phyloP scores from a whole-genome alignment of 768 basidiomycete genomes.

The Pleurotus pulmonarius region DNA sequence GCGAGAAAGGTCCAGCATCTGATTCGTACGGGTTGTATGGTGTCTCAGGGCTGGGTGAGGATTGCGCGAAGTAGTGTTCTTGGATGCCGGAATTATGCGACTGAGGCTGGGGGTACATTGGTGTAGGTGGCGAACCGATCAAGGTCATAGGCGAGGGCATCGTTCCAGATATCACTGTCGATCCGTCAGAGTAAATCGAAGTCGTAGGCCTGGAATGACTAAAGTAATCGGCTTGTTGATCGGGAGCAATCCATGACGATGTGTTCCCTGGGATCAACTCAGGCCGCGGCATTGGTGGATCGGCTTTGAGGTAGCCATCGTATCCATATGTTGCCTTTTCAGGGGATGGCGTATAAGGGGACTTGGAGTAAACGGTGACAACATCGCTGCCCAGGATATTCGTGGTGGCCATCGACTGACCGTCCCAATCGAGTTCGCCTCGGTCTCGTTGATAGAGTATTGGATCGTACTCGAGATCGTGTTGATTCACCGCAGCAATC shows the following conservation, averaged over 20 bases:
- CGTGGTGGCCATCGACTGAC: constrained; percentile 41
- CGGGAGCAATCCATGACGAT: neutral
- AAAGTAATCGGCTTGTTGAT: neutral
- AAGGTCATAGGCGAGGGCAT: neutral
- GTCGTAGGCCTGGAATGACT: neutral
- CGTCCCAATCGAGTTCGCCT: constrained; percentile 67
- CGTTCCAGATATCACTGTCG: neutral
- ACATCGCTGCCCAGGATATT: constrained; percentile 45
- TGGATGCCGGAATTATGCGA: too few relatives aligned
- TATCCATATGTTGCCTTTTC: neutral
- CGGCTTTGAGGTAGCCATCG: neutral
- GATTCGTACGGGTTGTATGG: too few relatives aligned
- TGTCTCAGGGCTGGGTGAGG: neutral
- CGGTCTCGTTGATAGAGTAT: constrained; percentile 53
- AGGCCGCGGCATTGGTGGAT: neutral
- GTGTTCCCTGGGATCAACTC: neutral
- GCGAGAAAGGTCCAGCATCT: too few relatives aligned
- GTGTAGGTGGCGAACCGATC: too few relatives aligned
- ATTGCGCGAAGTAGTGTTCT: neutral
- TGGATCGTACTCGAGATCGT: constrained; percentile 59
- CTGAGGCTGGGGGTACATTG: too few relatives aligned
- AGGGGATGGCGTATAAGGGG: constrained; percentile 13
- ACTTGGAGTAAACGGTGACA: constrained; percentile 36
- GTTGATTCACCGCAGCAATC: constrained; percentile 51
- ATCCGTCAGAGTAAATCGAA: constrained; percentile 6